Base-by-base conservation (phyloP, 2,329 filamentous ascomycete genomes). In the Camillea tinctor region DNA sequence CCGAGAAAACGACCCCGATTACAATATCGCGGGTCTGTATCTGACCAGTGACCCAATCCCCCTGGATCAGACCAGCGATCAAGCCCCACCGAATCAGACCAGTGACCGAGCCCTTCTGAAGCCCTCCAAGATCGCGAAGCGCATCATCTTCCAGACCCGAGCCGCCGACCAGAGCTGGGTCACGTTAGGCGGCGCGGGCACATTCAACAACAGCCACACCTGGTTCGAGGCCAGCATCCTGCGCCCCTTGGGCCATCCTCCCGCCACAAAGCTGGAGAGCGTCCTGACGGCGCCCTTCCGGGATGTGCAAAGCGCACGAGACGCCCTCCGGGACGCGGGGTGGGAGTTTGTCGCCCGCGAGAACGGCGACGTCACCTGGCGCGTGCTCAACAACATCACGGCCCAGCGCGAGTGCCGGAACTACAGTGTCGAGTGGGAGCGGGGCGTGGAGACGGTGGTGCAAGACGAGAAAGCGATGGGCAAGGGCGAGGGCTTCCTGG, bases 171-270 rank as follows among this genome's bases (percentile, higher is more conserved):
- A 64, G 56, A 62, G 66, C 50, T 68, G 64, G 62, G 60, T 63
- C n/a, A 26, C 24, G 8, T 48, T n/a, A 21, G 62, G 63, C 13
- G 64, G 66, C 30, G 1, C 66, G 0, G 64, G 61, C 17, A 64
- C 61, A 19, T 67, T 65, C 44, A 1, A 58, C 2, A 66, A 67
- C 50, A 67, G 67, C 20, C 63, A 68, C 40, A 64, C 67, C 2
- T 66, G 64, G 63, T 67, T 60, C 54, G 66, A 66, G 11, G 62
- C 52, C n/a, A 65, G 63, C 50, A 66, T 69, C 49, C 56, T 66
- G 26, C 1, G 52, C 9, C n/a, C 30, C 52, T 23, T 22, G 30
- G 52, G 50, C 11, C 19, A 26, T n/a, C n/a, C 52, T 36, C 22
- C 49, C 22, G 52, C 54, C 50, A 19, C 26, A 55, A 54, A 52